Evolutionary conservation across 2,329 filamentous ascomycete species (phyloP), one percentile per base, ranked within the genome.

Genomic region (Neopestalotiopsis sp.): DNA sequence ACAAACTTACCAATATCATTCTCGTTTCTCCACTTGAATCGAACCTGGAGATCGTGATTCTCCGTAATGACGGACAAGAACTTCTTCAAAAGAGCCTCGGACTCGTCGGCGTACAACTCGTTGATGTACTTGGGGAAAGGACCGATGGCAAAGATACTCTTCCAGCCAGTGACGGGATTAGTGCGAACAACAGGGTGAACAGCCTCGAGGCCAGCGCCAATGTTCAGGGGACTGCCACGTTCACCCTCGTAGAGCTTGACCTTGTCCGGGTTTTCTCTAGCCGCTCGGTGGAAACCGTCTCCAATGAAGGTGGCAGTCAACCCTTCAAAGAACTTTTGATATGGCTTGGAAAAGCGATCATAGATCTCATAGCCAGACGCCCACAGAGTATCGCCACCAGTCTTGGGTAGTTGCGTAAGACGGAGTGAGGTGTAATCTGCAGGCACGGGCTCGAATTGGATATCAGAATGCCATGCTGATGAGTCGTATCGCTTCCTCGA

Each of bases 81-180:
- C 72, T 79, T 82, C n/a, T 77, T 73, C 7, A 85, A 74, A 14
- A 86, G 74, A 24, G 81, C 77, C 17, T 77, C 73, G 56, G 81
- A 84, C 74, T 86, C 84, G 1, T 82, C 78, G 1, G 75, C 72
- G 0, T 79, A 82, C 34, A 86, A 61, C 9, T 81, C 83, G 66
- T 85, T 84, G 71, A 86, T 82, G 20, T 80, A 75, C 30, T 75
- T 77, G 9, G 82, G 80, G 66, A 84, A 81, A 3, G 78, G 79
- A 1, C 83, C 84, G 9, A 85, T 75, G 0, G 82, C 79, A 66
- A 81, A 84, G 34, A 84, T 74, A 0, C 79, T 79, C 73, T 84
- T 90, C 88, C 89, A 90, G 0, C 88, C 89, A 0, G 88, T 89
- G 0, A 90, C 87, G 0, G 89, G 89, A 67, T 90, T 89, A 0